These are phyloP conservation scores for Malus hybrid DNA, from an alignment of 331 rosid genomes.

Conservation along the genomic window DNA sequence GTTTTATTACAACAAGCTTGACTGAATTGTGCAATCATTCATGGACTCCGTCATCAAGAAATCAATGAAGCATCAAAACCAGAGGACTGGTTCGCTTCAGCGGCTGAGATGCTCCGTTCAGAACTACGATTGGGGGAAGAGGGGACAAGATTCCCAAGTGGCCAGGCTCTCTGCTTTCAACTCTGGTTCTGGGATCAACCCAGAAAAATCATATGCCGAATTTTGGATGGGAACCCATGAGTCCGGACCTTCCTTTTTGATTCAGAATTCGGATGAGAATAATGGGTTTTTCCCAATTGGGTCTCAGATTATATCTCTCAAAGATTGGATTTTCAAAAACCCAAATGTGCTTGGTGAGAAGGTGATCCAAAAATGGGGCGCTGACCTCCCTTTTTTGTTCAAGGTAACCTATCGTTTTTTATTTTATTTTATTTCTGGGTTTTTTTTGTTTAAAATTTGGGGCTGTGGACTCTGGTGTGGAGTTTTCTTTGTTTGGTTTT, in stretches of 20 bases:
- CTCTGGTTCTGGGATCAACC: constrained; percentile 37
- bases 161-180: constrained; percentile 55
- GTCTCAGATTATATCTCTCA: constrained; percentile 30
- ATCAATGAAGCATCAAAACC: not conserved
- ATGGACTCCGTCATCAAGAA: constrained; percentile 14
- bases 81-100: constrained; percentile 21
- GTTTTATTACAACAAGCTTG: too few relatives aligned
- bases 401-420: constrained; percentile 37
- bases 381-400: constrained; percentile 79
- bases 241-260: constrained; percentile 75
- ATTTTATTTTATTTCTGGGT: not conserved
- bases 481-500: not conserved
- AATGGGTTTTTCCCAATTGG: constrained; percentile 13
- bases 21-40: not conserved
- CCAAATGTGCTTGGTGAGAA: constrained; percentile 63
- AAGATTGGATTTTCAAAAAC: constrained; percentile 61
- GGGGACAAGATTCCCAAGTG: constrained; percentile 51
- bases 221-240: constrained; percentile 94
- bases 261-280: not conserved
- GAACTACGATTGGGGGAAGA: constrained; percentile 83
- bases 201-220: constrained; percentile 68
- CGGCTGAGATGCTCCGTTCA: constrained; percentile 59
- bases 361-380: constrained; percentile 70
- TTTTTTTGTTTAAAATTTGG: not conserved
- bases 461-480: not conserved